phyloP scores from a whole-genome alignment of 768 basidiomycete species.

The Suillus variegatus region DNA sequence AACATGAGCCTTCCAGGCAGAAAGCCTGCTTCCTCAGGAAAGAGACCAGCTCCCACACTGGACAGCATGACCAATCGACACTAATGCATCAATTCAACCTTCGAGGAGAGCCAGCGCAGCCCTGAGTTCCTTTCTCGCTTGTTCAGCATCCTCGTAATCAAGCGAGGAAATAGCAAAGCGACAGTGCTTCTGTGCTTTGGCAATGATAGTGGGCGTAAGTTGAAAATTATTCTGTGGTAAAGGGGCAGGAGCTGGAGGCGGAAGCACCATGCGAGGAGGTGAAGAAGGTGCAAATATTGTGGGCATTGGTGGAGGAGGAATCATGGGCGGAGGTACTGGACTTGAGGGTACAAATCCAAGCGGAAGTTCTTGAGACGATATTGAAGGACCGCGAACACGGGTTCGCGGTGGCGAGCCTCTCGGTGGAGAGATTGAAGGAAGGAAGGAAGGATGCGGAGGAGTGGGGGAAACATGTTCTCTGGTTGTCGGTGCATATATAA shows the following conservation, averaged over 20 bases:
- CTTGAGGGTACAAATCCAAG: conserved; percentile 21
- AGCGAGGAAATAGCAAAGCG: conserved; percentile 92
- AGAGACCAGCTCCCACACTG: background rate
- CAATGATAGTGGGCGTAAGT: conserved; percentile 64
- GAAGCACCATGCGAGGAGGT: conserved; percentile 10
- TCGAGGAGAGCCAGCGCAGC: conserved; percentile 71
- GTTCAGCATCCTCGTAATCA: conserved; percentile 91
- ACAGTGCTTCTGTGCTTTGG: conserved; percentile 88
- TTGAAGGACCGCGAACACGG: conserved; percentile 11
- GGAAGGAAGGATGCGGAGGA: background rate
- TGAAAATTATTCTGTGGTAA: conserved; percentile 33
- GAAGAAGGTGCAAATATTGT: conserved; percentile 4
- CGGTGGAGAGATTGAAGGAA: conserved; percentile 6
- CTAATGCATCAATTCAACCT: conserved; percentile 34
- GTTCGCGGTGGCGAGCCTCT: conserved; percentile 17
- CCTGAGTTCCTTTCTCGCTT: conserved; percentile 81
- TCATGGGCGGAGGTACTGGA: conserved; percentile 14
- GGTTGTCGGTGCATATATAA: conserved; percentile 13
- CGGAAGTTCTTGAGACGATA: conserved; percentile 12
- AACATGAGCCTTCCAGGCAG: background rate
- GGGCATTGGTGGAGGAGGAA: conserved; percentile 23
- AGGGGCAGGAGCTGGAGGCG: conserved; percentile 11
- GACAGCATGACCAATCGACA: background rate
- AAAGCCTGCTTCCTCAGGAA: background rate
- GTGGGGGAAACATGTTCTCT: conserved; percentile 15